These are phyloP conservation scores for Cylindrodendrum hubeiense DNA, from an alignment of 2,329 filamentous ascomycete species.

Conservation along the genomic window DNA sequence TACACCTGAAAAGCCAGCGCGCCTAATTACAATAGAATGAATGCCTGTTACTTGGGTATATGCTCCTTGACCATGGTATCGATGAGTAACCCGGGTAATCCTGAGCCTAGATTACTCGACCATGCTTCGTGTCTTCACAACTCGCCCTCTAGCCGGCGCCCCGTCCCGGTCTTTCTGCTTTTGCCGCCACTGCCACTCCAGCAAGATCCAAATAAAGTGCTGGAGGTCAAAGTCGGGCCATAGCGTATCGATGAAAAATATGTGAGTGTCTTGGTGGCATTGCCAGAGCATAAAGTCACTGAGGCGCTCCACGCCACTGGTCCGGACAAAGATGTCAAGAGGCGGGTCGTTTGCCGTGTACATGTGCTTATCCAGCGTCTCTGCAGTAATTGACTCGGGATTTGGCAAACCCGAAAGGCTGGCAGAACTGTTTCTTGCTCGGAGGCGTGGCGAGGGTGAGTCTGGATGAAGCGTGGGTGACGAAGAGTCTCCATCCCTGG, in stretches of 20 bases:
- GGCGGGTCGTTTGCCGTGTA: conserved; percentile 90
- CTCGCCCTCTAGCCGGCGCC: conserved; percentile 50
- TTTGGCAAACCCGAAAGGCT: conserved; percentile 68
- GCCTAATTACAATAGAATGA: conserved; percentile 18
- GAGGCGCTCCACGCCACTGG: conserved; percentile 90
- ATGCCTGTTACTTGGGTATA: conserved; percentile 17
- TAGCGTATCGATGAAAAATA: conserved; percentile 90
- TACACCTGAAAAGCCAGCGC: conserved; percentile 3
- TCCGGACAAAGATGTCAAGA: conserved; percentile 90
- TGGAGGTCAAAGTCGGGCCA: conserved; percentile 98
- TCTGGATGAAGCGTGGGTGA: conserved; percentile 70
- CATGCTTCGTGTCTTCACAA: conserved; percentile 41
- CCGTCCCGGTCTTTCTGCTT: conserved; percentile 68
- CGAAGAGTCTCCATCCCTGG: conserved; percentile 69
- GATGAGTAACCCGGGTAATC: conserved; percentile 38
- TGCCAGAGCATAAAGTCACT: conserved; percentile 99
- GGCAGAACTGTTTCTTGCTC: conserved; percentile 48
- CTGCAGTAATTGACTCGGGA: conserved; percentile 86
- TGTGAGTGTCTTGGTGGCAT: conserved; percentile 90
- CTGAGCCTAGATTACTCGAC: conserved; percentile 26
- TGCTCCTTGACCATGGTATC: conserved; percentile 7
- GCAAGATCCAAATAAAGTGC: conserved; percentile 90
- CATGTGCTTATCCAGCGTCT: conserved; percentile 86
- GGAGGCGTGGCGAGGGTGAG: conserved; percentile 59
- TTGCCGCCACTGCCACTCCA: conserved; percentile 86